Evolutionary conservation across 2,329 filamentous ascomycete genomes (phyloP).

Genomic region (Calycina herbarum): DNA sequence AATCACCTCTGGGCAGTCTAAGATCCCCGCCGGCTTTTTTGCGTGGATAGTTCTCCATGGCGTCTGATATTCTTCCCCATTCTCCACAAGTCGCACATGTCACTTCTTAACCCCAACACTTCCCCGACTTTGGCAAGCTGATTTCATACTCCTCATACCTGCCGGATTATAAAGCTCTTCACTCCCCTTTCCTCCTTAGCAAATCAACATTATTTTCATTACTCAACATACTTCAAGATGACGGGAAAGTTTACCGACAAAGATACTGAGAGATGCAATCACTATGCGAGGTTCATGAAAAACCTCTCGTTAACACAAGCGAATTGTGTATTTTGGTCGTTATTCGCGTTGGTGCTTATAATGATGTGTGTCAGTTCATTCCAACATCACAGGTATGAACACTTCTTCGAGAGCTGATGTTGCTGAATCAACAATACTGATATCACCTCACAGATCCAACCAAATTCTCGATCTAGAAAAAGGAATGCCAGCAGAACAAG

Average conservation of each 20-base stretch:
- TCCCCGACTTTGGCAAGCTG: background rate
- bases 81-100: background rate
- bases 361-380: slow-evolving; percentile 47
- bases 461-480: slow-evolving; percentile 23
- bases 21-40: background rate
- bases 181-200: too few relatives aligned
- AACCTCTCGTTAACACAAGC: slow-evolving; percentile 45
- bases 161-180: background rate
- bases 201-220: background rate
- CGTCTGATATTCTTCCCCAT: background rate
- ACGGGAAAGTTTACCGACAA: slow-evolving; percentile 38
- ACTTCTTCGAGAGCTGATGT: background rate
- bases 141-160: background rate
- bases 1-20: background rate
- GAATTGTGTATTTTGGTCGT: slow-evolving; percentile 48
- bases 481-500: slow-evolving; percentile 9
- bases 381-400: slow-evolving; percentile 32
- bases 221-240: slow-evolving; percentile 32
- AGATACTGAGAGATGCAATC: slow-evolving; percentile 39
- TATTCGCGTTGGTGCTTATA: slow-evolving; percentile 47
- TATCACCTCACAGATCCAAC: slow-evolving; percentile 22
- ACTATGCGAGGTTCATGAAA: slow-evolving; percentile 48
- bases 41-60: background rate
- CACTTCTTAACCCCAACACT: background rate
- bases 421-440: slow-evolving; percentile 4